Evolutionary conservation across 441 rosid genomes (phyloP).

Genomic region (Euphorbia schlechtendalii): DNA sequence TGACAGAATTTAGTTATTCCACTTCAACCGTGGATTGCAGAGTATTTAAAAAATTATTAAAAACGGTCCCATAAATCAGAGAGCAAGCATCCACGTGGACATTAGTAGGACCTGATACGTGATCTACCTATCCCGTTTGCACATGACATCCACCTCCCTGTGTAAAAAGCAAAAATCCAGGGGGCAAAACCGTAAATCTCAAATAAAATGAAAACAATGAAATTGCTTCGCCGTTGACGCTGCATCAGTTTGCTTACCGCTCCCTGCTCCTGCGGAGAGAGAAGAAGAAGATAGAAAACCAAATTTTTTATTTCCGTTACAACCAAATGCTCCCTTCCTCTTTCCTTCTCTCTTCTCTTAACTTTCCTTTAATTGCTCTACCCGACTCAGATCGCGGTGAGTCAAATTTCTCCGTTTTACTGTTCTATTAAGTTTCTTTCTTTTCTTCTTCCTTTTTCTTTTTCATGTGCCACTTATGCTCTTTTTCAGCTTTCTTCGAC

Average conservation of each 20-base stretch:
- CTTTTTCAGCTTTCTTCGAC: constrained; percentile 28
- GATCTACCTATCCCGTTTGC: constrained; percentile 11
- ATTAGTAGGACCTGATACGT: constrained; percentile 12
- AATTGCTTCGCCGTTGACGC: constrained; percentile 32
- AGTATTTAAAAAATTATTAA: background rate
- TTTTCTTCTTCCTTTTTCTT: too few relatives aligned
- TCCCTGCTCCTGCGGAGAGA: constrained; percentile 7
- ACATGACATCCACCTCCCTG: constrained; percentile 23
- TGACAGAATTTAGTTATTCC: too few relatives aligned
- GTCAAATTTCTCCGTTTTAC: constrained; percentile 29
- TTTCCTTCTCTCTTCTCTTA: too few relatives aligned
- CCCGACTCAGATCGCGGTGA: constrained; percentile 20
- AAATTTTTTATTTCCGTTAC: background rate
- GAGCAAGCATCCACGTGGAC: background rate
- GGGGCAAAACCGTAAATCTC: constrained; percentile 31
- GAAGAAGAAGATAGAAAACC: constrained; percentile 1
- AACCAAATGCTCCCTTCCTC: background rate
- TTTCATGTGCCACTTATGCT: constrained; percentile 6
- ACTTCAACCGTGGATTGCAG: background rate
- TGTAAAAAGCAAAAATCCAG: constrained; percentile 15
- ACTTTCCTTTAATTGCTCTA: background rate
- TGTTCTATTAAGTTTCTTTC: constrained; percentile 28
- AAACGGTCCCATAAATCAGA: background rate
- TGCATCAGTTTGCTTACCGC: constrained; percentile 29
- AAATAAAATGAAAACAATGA: constrained; percentile 10